phyloP scores from a whole-genome alignment of 192 early-diverging fungal genomes.

The Gryganskiella cystojenkinii region DNA sequence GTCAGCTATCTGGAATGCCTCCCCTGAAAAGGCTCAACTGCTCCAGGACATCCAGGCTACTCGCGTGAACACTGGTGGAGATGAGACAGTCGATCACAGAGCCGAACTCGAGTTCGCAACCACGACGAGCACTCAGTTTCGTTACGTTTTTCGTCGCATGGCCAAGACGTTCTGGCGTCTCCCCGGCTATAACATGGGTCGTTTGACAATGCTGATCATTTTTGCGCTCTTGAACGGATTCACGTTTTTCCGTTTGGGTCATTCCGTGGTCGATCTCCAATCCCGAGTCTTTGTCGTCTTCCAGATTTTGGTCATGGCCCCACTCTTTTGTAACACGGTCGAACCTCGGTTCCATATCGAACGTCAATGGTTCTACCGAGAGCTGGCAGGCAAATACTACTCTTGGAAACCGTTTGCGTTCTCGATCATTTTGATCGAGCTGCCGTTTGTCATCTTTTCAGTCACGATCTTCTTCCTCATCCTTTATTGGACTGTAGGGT shows the following conservation, averaged over 20 bases:
- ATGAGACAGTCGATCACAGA: constrained; percentile 5
- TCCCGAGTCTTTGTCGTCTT: constrained; percentile 79
- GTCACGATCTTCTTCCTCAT: constrained; percentile 72
- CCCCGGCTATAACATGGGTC: constrained; percentile 78
- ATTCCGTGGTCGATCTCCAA: constrained; percentile 65
- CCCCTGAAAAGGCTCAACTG: constrained; percentile 54
- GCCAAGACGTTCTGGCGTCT: constrained; percentile 74
- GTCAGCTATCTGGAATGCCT: constrained; percentile 75
- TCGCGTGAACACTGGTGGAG: constrained; percentile 12
- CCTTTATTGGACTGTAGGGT: constrained; percentile 81
- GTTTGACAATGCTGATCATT: constrained; percentile 62
- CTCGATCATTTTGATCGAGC: constrained; percentile 71
- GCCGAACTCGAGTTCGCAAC: constrained; percentile 60
- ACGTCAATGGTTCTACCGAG: constrained; percentile 73
- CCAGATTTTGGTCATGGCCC: constrained; percentile 69
- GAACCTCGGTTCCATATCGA: constrained; percentile 73
- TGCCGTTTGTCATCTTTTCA: constrained; percentile 72
- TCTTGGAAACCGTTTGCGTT: constrained; percentile 71
- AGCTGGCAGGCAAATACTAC: constrained; percentile 74
- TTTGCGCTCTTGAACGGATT: constrained; percentile 73
- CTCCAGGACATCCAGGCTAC: constrained; percentile 64
- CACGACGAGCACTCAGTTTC: constrained; percentile 56
- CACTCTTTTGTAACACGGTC: constrained; percentile 73
- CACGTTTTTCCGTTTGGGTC: constrained; percentile 72
- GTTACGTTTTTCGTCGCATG: constrained; percentile 71